Base-by-base conservation (phyloP, 2,329 filamentous ascomycete genomes). In the Ascocoryne sarcoides region DNA sequence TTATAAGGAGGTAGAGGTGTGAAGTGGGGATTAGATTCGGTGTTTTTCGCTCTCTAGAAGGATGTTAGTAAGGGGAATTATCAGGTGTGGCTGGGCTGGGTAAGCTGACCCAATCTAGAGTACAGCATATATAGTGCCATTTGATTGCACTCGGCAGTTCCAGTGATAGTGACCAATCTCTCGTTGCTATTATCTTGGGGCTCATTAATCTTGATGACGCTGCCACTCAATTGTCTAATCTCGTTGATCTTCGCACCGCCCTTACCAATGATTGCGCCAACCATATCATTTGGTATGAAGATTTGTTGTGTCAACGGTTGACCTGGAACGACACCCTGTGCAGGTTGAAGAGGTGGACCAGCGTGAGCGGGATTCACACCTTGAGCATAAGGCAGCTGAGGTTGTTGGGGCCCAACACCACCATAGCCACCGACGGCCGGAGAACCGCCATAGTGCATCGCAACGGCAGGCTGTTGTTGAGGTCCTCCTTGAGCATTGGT, bases 101-200 rank as follows among this genome's bases (percentile, higher is more conserved):
- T 16, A 26, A 3, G 35, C 71, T 69, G 63, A 95, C 92, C 92
- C 62, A 98, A 83, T 73, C 92, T 79, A 45, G 87, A 93, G 66
- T 98, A 98, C 40, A 98, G 77, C 89, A 98, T 95, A 68, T 96
- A 98, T 41, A 98, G 68, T n/a, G 92, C 92, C 89, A 98, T 96
- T 59, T 95, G 86, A 67, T 98, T 98, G 71, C 88, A 95, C 66
- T 98, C 92, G 56, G 93, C 88, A 4, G 92, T 96, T 50, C 92
- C 92, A 2, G 92, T 95, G 54, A 98, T 94, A 12, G 92, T 98
- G 43, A 98, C 92, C 44, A 98, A 71, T 48, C 92, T 82, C 70
- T 98, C 92, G 59, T 96, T 98, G 73, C 87, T 96, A 67, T 94
- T 96, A 64, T 96, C 92, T 63, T 95, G 92, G 1, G 92, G 92